Evolutionary conservation across 2,329 filamentous ascomycete species (phyloP).

Genomic region (Colletotrichum sp.): DNA sequence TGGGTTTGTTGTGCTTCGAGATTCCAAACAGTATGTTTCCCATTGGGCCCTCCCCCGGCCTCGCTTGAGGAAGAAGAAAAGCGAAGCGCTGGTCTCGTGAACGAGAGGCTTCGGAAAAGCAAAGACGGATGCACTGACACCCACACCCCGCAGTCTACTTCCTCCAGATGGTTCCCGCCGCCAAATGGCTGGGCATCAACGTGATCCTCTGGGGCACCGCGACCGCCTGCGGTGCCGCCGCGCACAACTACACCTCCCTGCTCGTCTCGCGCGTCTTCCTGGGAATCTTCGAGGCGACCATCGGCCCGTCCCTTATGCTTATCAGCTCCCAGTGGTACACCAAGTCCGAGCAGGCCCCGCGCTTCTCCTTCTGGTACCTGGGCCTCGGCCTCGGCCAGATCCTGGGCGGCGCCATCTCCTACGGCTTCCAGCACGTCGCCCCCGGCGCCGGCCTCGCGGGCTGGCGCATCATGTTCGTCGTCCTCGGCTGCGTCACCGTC

Average conservation of each 20-base stretch:
- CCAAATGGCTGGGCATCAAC: constrained; percentile 65
- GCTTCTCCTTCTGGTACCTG: constrained; percentile 67
- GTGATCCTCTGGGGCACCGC: constrained; percentile 64
- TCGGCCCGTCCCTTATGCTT: constrained; percentile 65
- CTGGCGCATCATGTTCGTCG: constrained; percentile 53
- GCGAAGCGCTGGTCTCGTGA: not conserved
- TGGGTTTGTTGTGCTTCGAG: constrained; percentile 64
- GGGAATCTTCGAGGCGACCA: constrained; percentile 65
- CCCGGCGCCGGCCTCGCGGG: constrained; percentile 35
- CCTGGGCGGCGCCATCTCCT: constrained; percentile 48
- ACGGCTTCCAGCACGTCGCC: constrained; percentile 59
- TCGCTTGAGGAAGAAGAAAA: not conserved
- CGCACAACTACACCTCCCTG: constrained; percentile 57
- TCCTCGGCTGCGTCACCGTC: constrained; percentile 46
- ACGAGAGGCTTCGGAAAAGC: not conserved
- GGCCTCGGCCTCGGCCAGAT: constrained; percentile 65
- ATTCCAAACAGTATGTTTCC: constrained; percentile 57
- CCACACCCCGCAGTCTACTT: constrained; percentile 51
- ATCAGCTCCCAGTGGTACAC: constrained; percentile 66
- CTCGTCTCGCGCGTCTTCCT: constrained; percentile 62
- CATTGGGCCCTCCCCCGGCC: constrained; percentile 19
- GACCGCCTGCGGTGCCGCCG: constrained; percentile 58
- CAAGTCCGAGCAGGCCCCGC: constrained; percentile 60
- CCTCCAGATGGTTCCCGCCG: constrained; percentile 64
- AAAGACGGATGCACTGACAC: not conserved